Evolutionary conservation across 495 filamentous ascomycete species (phyloP).

Genomic region (Jackrogersella minutella): DNA sequence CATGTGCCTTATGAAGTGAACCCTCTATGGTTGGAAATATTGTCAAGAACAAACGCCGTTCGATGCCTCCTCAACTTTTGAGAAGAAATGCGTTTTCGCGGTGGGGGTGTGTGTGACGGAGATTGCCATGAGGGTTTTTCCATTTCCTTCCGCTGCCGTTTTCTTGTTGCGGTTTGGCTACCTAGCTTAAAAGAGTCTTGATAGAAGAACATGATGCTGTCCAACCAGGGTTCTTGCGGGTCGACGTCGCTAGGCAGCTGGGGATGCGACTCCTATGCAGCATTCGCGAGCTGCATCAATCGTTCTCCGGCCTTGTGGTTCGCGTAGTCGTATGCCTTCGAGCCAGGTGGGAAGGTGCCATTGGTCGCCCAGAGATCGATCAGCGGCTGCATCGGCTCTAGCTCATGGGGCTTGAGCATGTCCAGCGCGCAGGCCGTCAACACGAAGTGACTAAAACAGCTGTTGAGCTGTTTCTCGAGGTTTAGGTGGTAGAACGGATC

Average conservation of each 20-base stretch:
- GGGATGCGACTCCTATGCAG: slow-evolving; percentile 25
- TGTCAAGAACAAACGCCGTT: slow-evolving; percentile 7
- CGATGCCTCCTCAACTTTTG: slow-evolving; percentile 5
- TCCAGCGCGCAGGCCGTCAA: slow-evolving; percentile 85
- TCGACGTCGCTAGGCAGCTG: not conserved
- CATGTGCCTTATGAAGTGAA: no score
- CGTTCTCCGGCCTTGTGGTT: slow-evolving; percentile 58
- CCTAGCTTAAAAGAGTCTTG: no score
- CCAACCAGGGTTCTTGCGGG: no score
- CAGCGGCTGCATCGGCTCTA: slow-evolving; percentile 92
- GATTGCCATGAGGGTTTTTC: no score
- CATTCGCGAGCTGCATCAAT: slow-evolving; percentile 51
- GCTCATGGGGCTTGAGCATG: slow-evolving; percentile 81
- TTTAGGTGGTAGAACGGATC: slow-evolving; percentile 86
- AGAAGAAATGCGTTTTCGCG: slow-evolving; percentile 3
- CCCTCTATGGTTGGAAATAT: no score
- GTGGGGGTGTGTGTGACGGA: not conserved
- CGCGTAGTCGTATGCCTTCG: slow-evolving; percentile 64
- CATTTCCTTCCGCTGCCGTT: no score
- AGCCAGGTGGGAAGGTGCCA: slow-evolving; percentile 79
- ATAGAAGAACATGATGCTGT: no score
- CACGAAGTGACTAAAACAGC: slow-evolving; percentile 93
- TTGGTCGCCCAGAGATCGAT: slow-evolving; percentile 89
- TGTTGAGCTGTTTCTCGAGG: slow-evolving; percentile 87
- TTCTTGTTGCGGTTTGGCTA: no score